These are phyloP conservation scores for Dendrothele bispora DNA, from an alignment of 768 basidiomycete species.

Conservation along the genomic window DNA sequence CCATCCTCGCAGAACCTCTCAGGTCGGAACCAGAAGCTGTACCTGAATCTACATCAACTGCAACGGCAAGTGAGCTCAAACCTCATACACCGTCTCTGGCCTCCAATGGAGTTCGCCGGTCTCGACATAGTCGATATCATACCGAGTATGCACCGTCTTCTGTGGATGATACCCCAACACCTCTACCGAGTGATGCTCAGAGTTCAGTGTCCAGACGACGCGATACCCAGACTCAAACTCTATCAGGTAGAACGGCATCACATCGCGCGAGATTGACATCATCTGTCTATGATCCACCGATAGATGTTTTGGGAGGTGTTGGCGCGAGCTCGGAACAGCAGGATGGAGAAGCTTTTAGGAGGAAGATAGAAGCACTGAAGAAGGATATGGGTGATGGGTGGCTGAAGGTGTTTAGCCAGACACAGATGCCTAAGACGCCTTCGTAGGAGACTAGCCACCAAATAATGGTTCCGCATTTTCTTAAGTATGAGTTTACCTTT, in stretches of 20 bases:
- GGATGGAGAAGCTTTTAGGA: constrained; percentile 71
- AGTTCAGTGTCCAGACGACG: constrained; percentile 13
- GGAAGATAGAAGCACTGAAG: constrained; percentile 77
- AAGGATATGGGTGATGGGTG: constrained; percentile 89
- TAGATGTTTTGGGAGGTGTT: constrained; percentile 22
- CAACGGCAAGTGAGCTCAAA: background rate
- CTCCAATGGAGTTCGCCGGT: constrained; percentile 14
- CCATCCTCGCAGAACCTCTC: background rate
- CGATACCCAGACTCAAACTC: constrained; percentile 26
- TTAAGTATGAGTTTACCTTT: too few species aligned
- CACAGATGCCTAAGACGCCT: constrained; percentile 31
- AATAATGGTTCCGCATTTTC: too few species aligned
- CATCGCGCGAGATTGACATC: constrained; percentile 58
- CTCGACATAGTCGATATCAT: constrained; percentile 50
- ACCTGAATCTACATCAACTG: background rate
- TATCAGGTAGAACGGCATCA: constrained; percentile 39
- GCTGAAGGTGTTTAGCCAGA: constrained; percentile 82
- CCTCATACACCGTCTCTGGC: constrained; percentile 3
- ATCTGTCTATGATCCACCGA: constrained; percentile 61
- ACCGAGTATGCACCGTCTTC: constrained; percentile 42
- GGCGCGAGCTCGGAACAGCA: constrained; percentile 21
- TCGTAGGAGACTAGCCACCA: too few species aligned
- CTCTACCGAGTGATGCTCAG: constrained; percentile 15
- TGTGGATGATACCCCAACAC: constrained; percentile 9
- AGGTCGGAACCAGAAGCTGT: background rate